These are phyloP conservation scores for Plasmodium gallinaceum DNA, from an alignment of 169 alveolate genomes.

Conservation along the genomic window DNA sequence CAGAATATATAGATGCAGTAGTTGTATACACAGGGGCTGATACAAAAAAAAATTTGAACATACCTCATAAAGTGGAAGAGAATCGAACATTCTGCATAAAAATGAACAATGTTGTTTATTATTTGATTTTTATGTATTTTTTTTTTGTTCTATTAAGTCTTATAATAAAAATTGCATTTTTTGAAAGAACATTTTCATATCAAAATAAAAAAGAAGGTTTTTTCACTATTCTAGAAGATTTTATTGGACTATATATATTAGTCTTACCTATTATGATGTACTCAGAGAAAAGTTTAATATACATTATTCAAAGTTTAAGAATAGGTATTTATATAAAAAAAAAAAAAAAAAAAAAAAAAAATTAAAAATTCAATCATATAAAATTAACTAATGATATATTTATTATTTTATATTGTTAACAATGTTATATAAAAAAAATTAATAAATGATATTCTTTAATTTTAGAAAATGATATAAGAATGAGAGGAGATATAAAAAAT, in stretches of 20 bases:
- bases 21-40: slow-evolving; percentile 78
- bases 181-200: not conserved
- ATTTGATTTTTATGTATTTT: slow-evolving; percentile 62
- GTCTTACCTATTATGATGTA: slow-evolving; percentile 76
- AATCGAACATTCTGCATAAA: slow-evolving; percentile 63
- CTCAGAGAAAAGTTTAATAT: slow-evolving; percentile 73
- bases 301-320: slow-evolving; percentile 71
- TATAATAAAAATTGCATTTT: slow-evolving; percentile 28
- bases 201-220: slow-evolving; percentile 29
- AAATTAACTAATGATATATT: not conserved
- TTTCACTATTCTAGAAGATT: slow-evolving; percentile 44
- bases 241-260: slow-evolving; percentile 62
- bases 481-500: slow-evolving; percentile 14
- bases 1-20: slow-evolving; percentile 72
- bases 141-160: slow-evolving; percentile 52
- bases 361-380: not conserved
- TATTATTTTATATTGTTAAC: not conserved
- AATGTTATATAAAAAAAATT: not conserved
- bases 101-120: slow-evolving; percentile 74
- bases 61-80: slow-evolving; percentile 67
- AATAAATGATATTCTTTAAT: not conserved
- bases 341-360: not conserved
- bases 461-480: slow-evolving; percentile 54
- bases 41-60: slow-evolving; percentile 74
- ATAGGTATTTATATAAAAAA: slow-evolving; percentile 49